Conservation (phyloP, 2,329 filamentous ascomycete genomes). For the Alternaria postmessia region DNA sequence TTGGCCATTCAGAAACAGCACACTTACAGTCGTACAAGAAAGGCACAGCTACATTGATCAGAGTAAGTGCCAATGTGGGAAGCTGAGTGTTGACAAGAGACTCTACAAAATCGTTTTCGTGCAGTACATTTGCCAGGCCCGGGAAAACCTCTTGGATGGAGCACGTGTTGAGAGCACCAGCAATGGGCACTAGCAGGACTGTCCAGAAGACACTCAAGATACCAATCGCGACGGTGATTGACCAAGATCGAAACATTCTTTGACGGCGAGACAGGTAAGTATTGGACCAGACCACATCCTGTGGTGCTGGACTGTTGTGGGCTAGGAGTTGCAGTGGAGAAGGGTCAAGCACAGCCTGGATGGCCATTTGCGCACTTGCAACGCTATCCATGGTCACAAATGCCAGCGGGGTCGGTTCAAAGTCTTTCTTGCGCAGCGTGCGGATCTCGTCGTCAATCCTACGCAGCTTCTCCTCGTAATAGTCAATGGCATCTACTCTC, state of each 20-base stretch:
- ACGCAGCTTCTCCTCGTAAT: slow-evolving; percentile 87
- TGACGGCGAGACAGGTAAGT: slow-evolving; percentile 81
- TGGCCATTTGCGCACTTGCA: slow-evolving; percentile 90
- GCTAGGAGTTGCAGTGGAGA: slow-evolving; percentile 85
- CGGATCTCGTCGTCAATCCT: slow-evolving; percentile 78
- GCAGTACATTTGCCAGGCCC: slow-evolving; percentile 71
- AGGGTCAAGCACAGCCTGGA: slow-evolving; percentile 92
- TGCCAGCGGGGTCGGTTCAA: slow-evolving; percentile 80
- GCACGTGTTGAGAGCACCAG: slow-evolving; percentile 80
- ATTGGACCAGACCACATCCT: slow-evolving; percentile 94
- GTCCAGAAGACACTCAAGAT: slow-evolving; percentile 90
- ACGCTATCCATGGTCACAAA: slow-evolving; percentile 99
- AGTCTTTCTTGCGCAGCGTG: slow-evolving; percentile 75
- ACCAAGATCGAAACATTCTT: slow-evolving; percentile 81
- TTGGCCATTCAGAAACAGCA: neutral
- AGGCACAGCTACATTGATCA: slow-evolving; percentile 88
- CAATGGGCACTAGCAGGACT: slow-evolving; percentile 78
- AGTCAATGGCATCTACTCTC: slow-evolving; percentile 89
- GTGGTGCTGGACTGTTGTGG: slow-evolving; percentile 84
- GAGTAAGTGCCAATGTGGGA: slow-evolving; percentile 82
- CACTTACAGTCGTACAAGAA: slow-evolving; percentile 87
- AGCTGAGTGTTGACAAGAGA: slow-evolving; percentile 87
- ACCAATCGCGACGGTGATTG: slow-evolving; percentile 82
- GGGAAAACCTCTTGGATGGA: slow-evolving; percentile 79
- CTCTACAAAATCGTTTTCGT: slow-evolving; percentile 72